Evolutionary conservation across 176 grass and related monocot genomes (phyloP), one percentile per base, ranked within the genome.

Genomic region (Musa troglodytarum): DNA sequence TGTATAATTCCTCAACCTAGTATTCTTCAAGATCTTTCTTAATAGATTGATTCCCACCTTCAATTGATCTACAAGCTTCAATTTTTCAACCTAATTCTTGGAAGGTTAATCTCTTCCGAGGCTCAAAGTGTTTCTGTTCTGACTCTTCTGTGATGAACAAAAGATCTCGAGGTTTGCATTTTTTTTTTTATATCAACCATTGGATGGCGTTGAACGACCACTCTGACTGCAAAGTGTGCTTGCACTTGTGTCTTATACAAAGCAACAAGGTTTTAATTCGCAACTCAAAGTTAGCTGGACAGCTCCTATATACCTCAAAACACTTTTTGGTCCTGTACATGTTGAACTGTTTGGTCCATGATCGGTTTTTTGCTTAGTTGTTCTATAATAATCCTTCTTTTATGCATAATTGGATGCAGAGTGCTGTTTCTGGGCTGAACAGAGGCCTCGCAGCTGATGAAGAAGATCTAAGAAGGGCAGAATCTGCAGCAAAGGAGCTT

Each of bases 401-500:
- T 2, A 52, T 65, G 13, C 22, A 9, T 52, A 16, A 65, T 69
- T 52, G 50, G 69, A 25, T 70, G 78, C 87, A 97, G 90, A 90
- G 77, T 85, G 85, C 83, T 52, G 88, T 97, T 81, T 88, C 90
- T 16, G 93, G 90, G 59, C 73, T 97, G 82, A 97, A 97, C 80
- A 85, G 87, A 23, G 93, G 93, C 5, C 90, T 97, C 12, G 86
- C 87, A 52, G 93, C 88, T 14, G 83, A 71, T 83, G 87, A 87
- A 71, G 87, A 97, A 75, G 93, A 97, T 79, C 77, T 97, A 54
- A 81, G 82, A 74, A 82, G 62, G 14, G 87, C 86, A n/a, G 93
- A 97, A 77, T 57, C 82, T 51, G 90, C 93, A 52, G 93, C 87
- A 10, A 78, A 82, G 77, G 87, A 80, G 72, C 75, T 97, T 1